phyloP scores from a whole-genome alignment of 768 basidiomycete species.

The Psilocybe tampanensis region DNA sequence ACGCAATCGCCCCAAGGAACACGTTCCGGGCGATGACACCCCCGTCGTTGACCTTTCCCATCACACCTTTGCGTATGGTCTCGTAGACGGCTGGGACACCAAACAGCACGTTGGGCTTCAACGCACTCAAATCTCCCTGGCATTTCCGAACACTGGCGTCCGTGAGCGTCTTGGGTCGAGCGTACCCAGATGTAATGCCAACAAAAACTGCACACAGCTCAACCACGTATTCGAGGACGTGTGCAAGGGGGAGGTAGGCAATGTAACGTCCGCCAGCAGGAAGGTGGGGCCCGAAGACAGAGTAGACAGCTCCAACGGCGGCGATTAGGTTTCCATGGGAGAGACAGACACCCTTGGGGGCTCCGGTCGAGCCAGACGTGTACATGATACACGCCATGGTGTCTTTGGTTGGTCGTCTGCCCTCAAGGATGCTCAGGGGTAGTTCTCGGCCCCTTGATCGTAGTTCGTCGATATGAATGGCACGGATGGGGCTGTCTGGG shows the following conservation, averaged over 20 bases:
- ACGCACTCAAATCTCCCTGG: conserved; percentile 74
- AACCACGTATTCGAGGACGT: conserved; percentile 89
- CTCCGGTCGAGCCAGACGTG: conserved; percentile 80
- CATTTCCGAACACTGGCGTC: conserved; percentile 76
- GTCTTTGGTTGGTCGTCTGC: conserved; percentile 35
- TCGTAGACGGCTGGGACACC: conserved; percentile 94
- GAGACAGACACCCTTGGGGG: conserved; percentile 87
- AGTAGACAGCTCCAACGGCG: conserved; percentile 67
- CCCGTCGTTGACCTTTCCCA: conserved; percentile 63
- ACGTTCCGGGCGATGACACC: conserved; percentile 60
- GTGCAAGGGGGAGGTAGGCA: conserved; percentile 85
- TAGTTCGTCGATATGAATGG: conserved; percentile 68
- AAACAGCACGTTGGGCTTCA: conserved; percentile 78
- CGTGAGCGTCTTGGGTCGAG: conserved; percentile 85
- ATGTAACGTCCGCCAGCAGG: conserved; percentile 59
- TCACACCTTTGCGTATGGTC: conserved; percentile 84
- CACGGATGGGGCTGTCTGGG: conserved; percentile 42
- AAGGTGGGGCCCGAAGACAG: conserved; percentile 59
- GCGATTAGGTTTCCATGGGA: conserved; percentile 81
- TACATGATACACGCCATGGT: conserved; percentile 48
- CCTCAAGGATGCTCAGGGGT: conserved; percentile 42
- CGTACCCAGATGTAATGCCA: conserved; percentile 80
- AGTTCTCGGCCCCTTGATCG: conserved; percentile 54
- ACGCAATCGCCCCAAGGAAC: conserved; percentile 67
- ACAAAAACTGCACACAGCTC: conserved; percentile 68